Evolutionary conservation across 176 grass and related monocot genomes (phyloP), one percentile per base, ranked within the genome.

Genomic region (Carex myosuroides): DNA sequence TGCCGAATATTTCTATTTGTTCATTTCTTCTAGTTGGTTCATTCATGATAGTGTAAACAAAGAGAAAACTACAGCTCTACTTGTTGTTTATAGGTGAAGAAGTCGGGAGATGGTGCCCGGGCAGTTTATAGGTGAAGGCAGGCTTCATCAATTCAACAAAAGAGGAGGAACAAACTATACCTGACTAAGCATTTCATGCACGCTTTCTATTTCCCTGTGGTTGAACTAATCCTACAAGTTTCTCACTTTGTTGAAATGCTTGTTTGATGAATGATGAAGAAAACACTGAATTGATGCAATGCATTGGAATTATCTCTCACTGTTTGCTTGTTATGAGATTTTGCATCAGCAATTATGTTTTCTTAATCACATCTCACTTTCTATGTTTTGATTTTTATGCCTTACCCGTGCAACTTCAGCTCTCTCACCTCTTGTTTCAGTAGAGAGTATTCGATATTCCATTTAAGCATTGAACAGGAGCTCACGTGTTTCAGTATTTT

Each of bases 1-100:
- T 52, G 2, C 46, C 70, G 3, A 3, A 50, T 52, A 26, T n/a
- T 50, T 24, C 1, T 50, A 26, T 21, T 26, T 73, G 3, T 42
- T 44, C 3, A 3, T 73, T 73, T 50, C n/a, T 50, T 66, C 42
- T 24, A 52, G 16, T 17, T 8, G 44, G 44, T 76, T 76, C 11
- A 46, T 13, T 11, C 22, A 30, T 17, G 13, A 16, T 56, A 77
- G 50, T 56, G 24, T 55, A 73, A 17, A 56, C 24, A 78, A 57
- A 22, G 2, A 18, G 2, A 78, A 11, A 33, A 56, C 41, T 50
- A 8, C 52, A 78, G 50, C 14, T 78, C 17, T 78, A 71, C 17
- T 60, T 59, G 9, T 64, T 81, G 59, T 44, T 76, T 83, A 65
- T 73, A 88, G 86, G 86, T 83, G 61, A 88, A 79, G 81, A 88